A percentile compares a stretch with the other conserved stretches of the same genome.
These are phyloP conservation scores for Haberlea rhodopensis DNA, from an alignment of 257 asterid species.

Conservation along the genomic window DNA sequence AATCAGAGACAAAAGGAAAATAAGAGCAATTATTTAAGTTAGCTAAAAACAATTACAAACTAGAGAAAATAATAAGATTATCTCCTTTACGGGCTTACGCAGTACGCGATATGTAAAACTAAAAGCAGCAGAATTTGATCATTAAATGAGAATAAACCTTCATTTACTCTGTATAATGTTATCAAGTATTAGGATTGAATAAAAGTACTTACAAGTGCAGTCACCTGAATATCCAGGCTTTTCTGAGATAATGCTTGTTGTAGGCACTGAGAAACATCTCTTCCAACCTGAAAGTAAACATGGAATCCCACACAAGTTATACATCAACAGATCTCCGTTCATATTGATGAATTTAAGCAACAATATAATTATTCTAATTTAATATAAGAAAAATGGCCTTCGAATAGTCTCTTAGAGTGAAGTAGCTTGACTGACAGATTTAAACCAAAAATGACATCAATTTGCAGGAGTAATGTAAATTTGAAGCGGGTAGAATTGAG, in stretches of 20 bases:
- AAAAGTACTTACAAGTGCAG: conserved; percentile 64
- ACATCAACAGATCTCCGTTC: neutral
- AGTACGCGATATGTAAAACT: neutral
- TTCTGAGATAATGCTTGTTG: conserved; percentile 58
- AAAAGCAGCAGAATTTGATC: neutral
- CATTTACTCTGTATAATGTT: neutral
- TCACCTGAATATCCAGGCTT: conserved; percentile 68
- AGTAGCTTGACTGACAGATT: neutral
- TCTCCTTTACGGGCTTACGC: neutral
- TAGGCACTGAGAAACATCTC: conserved; percentile 68
- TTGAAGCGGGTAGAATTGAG: neutral
- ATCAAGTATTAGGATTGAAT: conserved; percentile 6
- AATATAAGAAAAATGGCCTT: neutral
- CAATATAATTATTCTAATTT: neutral
- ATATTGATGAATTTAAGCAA: neutral
- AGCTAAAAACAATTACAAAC: neutral
- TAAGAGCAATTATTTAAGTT: neutral
- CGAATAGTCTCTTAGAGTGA: neutral
- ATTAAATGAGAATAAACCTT: neutral
- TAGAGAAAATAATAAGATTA: conserved; percentile 2
- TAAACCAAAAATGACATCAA: neutral
- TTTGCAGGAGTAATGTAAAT: neutral
- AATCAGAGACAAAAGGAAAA: neutral
- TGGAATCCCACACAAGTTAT: conserved; percentile 19
- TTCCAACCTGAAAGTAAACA: conserved; percentile 54